phyloP scores from a whole-genome alignment of 108 stramenopile species.

The Cyclotella kingstonii region DNA sequence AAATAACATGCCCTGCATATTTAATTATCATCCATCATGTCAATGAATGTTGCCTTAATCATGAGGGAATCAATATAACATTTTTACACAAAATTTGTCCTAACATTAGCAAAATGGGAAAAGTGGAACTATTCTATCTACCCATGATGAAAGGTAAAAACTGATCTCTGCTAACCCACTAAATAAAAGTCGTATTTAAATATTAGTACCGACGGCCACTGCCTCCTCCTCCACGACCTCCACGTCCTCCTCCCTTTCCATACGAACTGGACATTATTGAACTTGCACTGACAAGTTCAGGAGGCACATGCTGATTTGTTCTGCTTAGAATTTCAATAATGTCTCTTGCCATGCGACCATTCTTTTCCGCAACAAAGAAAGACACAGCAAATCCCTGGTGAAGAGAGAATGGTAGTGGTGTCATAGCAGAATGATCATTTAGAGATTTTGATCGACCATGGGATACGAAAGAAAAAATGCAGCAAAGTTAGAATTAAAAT shows the following conservation, averaged over 20 bases:
- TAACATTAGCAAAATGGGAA: no score
- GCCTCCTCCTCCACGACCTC: constrained; percentile 51
- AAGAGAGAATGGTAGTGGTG: not conserved
- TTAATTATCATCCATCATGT: no score
- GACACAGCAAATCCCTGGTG: constrained; percentile 91
- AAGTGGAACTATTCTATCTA: no score
- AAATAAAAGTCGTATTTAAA: no score
- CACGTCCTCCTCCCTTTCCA: constrained; percentile 58
- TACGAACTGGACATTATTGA: constrained; percentile 46
- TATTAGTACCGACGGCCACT: constrained; percentile 40
- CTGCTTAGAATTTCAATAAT: constrained; percentile 80
- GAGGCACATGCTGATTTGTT: constrained; percentile 70
- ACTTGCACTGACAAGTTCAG: constrained; percentile 50
- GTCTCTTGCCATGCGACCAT: constrained; percentile 84
- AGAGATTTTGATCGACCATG: not conserved
- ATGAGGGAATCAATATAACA: no score
- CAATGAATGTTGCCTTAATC: no score
- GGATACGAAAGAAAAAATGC: no score
- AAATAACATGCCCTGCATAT: no score
- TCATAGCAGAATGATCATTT: no score
- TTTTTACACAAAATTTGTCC: no score
- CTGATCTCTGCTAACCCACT: no score
- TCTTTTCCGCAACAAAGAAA: constrained; percentile 93
- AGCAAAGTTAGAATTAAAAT: not conserved
- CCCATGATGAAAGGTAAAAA: no score